Conservation (phyloP, 768 basidiomycete species). For the Austroboletus festivus region DNA sequence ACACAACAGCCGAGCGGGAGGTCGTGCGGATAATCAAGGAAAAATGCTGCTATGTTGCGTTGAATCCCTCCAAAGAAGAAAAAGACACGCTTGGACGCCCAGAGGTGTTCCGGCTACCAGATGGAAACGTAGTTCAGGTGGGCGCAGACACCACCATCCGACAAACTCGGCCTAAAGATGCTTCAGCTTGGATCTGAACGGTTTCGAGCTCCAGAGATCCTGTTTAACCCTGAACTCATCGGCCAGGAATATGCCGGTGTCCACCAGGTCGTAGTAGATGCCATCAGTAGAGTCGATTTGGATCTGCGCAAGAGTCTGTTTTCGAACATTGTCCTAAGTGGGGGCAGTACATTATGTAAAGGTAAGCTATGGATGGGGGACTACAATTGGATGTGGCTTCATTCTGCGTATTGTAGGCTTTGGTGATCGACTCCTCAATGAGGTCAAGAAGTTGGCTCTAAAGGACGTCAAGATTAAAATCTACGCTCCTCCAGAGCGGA, state of each 20-base stretch:
- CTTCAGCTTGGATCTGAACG: constrained; percentile 87
- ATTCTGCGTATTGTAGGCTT: constrained; percentile 55
- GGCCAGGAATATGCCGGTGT: constrained; percentile 96
- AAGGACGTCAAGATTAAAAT: constrained; percentile 99
- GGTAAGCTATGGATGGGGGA: constrained; percentile 45
- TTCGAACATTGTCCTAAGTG: constrained; percentile 94
- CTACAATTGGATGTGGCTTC: constrained; percentile 16
- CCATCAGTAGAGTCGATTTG: constrained; percentile 92
- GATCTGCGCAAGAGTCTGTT: constrained; percentile 94
- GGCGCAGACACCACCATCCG: constrained; percentile 21
- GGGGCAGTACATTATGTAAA: constrained; percentile 92
- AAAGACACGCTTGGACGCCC: constrained; percentile 75
- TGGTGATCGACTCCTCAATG: constrained; percentile 92
- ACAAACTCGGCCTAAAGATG: constrained; percentile 11
- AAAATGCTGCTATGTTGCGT: constrained; percentile 93
- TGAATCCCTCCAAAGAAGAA: constrained; percentile 93
- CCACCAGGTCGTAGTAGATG: constrained; percentile 98
- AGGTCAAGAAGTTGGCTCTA: constrained; percentile 92
- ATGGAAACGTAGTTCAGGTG: constrained; percentile 91
- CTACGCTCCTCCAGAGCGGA: constrained; percentile 98
- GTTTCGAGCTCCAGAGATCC: constrained; percentile 94
- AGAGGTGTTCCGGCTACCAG: constrained; percentile 92
- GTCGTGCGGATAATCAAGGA: constrained; percentile 97
- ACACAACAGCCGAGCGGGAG: constrained; percentile 96
- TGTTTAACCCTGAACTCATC: constrained; percentile 96